Evolutionary conservation across 2,329 filamentous ascomycete genomes (phyloP), one percentile per base, ranked within the genome.

Genomic region (Coleophoma crateriformis): DNA sequence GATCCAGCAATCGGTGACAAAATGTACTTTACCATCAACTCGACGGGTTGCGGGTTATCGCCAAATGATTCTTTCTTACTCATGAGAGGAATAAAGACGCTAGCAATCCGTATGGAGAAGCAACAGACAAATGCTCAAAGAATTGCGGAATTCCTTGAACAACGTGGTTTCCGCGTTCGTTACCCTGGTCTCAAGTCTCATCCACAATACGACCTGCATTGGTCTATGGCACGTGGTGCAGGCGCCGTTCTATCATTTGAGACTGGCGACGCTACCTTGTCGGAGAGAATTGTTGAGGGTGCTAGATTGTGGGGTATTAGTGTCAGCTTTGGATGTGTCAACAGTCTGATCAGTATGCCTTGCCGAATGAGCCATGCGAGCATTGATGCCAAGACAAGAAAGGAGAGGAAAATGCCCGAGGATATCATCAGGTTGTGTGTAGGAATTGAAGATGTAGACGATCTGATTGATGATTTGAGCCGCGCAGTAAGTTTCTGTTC

Each of bases 311-410:
- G 90, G 84, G 90, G 88, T 33, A 99, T 99, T 60, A 95, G 88
- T 58, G 94, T 99, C 52, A 96, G 90, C 64, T 99, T 99, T 66
- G 94, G 94, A 44, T 97, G 94, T 67, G 94, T 99, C 58, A 99
- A 99, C 74, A 95, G 89, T 66, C 74, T 99, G 67, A 99, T 99
- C 70, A 96, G 91, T 73, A 96, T 99, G 92, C 92, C 94, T 8
- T 99, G 94, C 72, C 90, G 92, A 63, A 99, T 99, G 95, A 97
- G 92, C 71, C 94, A 99, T 70, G 94, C 94, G 37, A 96, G 90
- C 66, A 99, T 99, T 64, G 94, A 97, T 65, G 88, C 90, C 51
- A 95, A 96, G 74, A 97, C 91, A 47, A 78, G 94, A 59, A 77
- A 82, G 61, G 90, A 95, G 71, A 81, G 91, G 56, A 85, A 92